These are phyloP conservation scores for Talaromyces amestolkiae DNA, from an alignment of 2,329 filamentous ascomycete genomes.

Conservation along the genomic window DNA sequence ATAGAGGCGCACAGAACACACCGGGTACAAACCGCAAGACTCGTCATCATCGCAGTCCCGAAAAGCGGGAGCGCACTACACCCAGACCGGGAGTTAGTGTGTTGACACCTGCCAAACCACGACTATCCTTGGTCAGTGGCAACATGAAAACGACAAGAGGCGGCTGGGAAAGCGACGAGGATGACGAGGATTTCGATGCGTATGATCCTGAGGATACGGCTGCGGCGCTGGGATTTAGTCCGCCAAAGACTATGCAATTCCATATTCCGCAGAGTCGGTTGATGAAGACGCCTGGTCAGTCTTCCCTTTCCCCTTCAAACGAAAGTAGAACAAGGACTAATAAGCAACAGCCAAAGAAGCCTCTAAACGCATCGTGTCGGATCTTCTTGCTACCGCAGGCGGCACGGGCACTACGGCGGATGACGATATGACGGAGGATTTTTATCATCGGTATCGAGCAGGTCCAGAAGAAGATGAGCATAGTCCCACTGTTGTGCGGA, in stretches of 20 bases:
- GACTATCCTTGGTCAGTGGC: slow-evolving; percentile 20
- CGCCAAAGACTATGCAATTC: slow-evolving; percentile 70
- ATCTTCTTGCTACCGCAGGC: slow-evolving; percentile 48
- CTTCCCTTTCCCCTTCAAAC: not conserved
- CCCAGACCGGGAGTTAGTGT: slow-evolving; percentile 80
- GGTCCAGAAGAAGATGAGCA: slow-evolving; percentile 34
- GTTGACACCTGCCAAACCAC: slow-evolving; percentile 63
- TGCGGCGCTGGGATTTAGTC: slow-evolving; percentile 68
- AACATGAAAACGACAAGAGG: slow-evolving; percentile 34
- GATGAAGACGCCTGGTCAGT: slow-evolving; percentile 49
- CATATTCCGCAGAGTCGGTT: slow-evolving; percentile 51
- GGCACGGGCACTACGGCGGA: slow-evolving; percentile 31
- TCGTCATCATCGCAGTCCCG: slow-evolving; percentile 20
- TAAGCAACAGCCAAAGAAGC: slow-evolving; percentile 47
- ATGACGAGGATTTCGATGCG: slow-evolving; percentile 53
- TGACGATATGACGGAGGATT: not conserved
- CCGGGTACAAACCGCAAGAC: slow-evolving; percentile 43
- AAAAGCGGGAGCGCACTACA: slow-evolving; percentile 37
- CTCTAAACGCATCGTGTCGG: slow-evolving; percentile 49
- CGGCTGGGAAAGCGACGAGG: slow-evolving; percentile 63
- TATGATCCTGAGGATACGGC: slow-evolving; percentile 58
- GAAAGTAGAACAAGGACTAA: not conserved
- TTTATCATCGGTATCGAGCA: slow-evolving; percentile 26
- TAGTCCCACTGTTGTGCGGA: slow-evolving; percentile 47
- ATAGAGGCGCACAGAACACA: slow-evolving; percentile 74